phyloP scores from a whole-genome alignment of 768 basidiomycete genomes.

The Boletus sensibilis region DNA sequence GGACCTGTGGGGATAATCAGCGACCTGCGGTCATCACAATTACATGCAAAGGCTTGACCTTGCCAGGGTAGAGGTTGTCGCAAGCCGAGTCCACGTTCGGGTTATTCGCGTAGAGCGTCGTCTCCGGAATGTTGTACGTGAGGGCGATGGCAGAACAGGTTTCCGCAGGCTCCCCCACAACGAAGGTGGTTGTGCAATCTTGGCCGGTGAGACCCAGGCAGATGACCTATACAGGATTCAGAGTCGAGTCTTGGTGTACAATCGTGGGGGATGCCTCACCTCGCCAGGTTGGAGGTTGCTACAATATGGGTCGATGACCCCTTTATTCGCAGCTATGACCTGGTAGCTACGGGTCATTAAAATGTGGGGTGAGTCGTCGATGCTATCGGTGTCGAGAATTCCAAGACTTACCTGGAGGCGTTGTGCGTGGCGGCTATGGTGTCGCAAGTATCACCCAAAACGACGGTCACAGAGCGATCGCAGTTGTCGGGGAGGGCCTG shows the following conservation, averaged over 20 bases:
- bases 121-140: conserved; percentile 41
- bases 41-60: conserved; percentile 39
- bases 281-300: conserved; percentile 52
- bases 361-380: background rate
- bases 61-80: conserved; percentile 55
- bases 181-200: conserved; percentile 61
- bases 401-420: conserved; percentile 55
- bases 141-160: conserved; percentile 46
- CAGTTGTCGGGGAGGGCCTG: conserved; percentile 48
- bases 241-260: background rate
- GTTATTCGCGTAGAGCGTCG: conserved; percentile 58
- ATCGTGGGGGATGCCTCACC: conserved; percentile 27
- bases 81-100: conserved; percentile 55
- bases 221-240: conserved; percentile 31
- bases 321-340: conserved; percentile 51
- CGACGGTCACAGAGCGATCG: conserved; percentile 59
- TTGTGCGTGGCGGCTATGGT: conserved; percentile 58
- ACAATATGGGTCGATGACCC: conserved; percentile 50
- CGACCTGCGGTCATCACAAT: background rate
- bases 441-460: conserved; percentile 59
- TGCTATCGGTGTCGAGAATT: background rate
- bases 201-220: conserved; percentile 58
- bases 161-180: too few species aligned
- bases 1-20: conserved; percentile 19
- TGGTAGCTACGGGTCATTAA: conserved; percentile 44